phyloP scores from a whole-genome alignment of 108 stramenopile species.

The Cyclotella kingstonii region DNA sequence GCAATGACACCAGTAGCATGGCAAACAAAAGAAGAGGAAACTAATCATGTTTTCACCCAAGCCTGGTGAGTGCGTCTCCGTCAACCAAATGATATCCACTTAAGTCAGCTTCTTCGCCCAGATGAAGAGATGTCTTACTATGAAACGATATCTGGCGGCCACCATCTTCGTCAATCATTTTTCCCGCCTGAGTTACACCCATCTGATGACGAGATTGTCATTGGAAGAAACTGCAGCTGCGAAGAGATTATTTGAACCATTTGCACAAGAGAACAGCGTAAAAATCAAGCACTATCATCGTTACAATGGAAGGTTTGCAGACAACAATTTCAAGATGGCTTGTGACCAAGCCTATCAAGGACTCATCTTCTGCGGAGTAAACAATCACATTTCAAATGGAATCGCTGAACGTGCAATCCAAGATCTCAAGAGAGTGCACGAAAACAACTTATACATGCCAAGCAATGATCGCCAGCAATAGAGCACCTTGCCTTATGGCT shows the following conservation, averaged over 20 bases:
- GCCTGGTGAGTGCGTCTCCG: not conserved
- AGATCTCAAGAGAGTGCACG: no score
- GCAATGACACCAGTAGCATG: not conserved
- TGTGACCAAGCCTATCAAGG: not conserved
- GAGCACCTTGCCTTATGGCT: no score
- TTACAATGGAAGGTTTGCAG: slow-evolving; percentile 35
- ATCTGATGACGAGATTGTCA: no score
- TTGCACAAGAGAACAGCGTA: no score
- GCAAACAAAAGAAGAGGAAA: not conserved
- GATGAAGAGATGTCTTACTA: not conserved
- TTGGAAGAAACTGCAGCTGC: no score
- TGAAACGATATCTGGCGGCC: not conserved
- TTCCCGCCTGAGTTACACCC: no score
- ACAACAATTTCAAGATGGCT: slow-evolving; percentile 13
- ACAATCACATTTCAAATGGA: not conserved
- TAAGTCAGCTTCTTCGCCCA: not conserved
- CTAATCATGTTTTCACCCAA: not conserved
- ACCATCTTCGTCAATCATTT: no score
- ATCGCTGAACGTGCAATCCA: no score
- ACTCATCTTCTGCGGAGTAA: slow-evolving; percentile 8
- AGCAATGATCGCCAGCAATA: no score
- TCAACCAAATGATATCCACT: no score
- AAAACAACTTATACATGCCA: no score
- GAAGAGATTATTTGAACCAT: no score
- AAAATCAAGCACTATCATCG: slow-evolving; percentile 25